These are phyloP conservation scores for Gillenia trifoliata DNA, from an alignment of 306 rosid species.

Conservation along the genomic window DNA sequence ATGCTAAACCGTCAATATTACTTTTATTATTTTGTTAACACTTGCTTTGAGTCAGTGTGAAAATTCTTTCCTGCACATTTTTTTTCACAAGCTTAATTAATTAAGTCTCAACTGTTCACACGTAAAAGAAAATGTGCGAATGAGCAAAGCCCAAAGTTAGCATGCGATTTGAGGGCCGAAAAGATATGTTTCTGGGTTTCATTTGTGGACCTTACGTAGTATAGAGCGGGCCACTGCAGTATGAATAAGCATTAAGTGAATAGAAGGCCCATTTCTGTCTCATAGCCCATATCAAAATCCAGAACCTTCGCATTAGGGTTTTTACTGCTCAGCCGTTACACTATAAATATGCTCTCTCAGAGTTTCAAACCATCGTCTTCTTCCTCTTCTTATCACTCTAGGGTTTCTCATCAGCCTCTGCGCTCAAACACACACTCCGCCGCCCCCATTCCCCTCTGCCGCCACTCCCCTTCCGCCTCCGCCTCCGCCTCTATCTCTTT, in stretches of 20 bases:
- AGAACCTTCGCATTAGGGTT: slow-evolving; percentile 1
- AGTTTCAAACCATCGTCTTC: not conserved
- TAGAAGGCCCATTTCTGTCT: not conserved
- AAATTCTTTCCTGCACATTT: not conserved
- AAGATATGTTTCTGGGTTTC: not conserved
- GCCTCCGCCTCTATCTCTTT: not conserved
- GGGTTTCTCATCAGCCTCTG: not conserved
- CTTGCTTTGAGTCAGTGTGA: not conserved
- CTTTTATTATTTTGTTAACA: no score
- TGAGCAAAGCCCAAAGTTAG: fast-evolving
- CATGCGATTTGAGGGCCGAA: not conserved
- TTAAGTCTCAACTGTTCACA: not conserved
- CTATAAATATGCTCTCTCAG: not conserved
- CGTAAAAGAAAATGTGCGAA: not conserved
- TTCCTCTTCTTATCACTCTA: not conserved
- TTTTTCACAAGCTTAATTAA: not conserved
- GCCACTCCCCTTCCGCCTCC: no score
- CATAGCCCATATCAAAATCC: not conserved
- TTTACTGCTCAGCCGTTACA: not conserved
- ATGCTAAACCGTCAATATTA: not conserved
- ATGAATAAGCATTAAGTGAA: no score
- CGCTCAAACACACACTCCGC: not conserved
- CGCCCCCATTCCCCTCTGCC: no score
- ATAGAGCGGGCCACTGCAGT: not conserved
- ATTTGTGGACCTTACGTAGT: not conserved